phyloP scores from a whole-genome alignment of 1,139 yeast genomes.

The Geotrichum histeridarum region DNA sequence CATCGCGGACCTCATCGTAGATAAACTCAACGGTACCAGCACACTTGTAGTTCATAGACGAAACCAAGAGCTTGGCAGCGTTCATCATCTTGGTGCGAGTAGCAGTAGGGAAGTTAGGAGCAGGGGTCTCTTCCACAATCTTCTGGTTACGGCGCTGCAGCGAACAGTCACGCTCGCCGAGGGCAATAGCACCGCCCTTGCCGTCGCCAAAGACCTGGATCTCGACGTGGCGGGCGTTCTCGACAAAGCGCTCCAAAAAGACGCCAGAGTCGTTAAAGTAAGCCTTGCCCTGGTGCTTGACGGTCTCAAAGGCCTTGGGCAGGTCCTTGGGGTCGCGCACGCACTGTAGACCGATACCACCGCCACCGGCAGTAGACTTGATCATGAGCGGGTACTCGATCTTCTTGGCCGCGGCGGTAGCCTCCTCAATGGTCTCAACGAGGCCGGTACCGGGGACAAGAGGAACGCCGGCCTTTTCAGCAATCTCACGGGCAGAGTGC shows the following conservation, averaged over 20 bases:
- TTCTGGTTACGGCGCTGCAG: conserved; percentile 95
- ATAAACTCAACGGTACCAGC: conserved; percentile 98
- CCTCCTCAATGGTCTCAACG: conserved; percentile 64
- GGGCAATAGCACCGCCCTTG: conserved; percentile 79
- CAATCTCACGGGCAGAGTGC: conserved; percentile 94
- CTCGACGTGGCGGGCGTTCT: conserved; percentile 92
- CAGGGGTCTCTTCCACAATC: conserved; percentile 95
- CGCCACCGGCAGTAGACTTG: conserved; percentile 98
- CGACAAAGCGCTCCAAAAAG: conserved; percentile 88
- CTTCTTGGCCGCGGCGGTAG: conserved; percentile 66
- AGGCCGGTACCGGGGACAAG: conserved; percentile 92
- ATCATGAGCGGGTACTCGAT: conserved; percentile 92
- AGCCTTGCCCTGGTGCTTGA: conserved; percentile 86
- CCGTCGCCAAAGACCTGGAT: conserved; percentile 97
- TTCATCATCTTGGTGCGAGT: conserved; percentile 71
- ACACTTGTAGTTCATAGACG: conserved; percentile 80
- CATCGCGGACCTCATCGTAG: conserved; percentile 77
- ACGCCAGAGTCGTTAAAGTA: conserved; percentile 95
- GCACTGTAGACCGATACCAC: conserved; percentile 94
- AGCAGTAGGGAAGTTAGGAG: conserved; percentile 79
- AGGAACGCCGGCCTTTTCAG: conserved; percentile 83
- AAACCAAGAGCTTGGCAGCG: conserved; percentile 79
- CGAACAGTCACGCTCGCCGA: conserved; percentile 97
- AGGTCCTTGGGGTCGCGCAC: conserved; percentile 79
- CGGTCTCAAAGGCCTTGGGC: conserved; percentile 78